Evolutionary conservation across 306 rosid species (phyloP).

Genomic region (Dryas octopetala): DNA sequence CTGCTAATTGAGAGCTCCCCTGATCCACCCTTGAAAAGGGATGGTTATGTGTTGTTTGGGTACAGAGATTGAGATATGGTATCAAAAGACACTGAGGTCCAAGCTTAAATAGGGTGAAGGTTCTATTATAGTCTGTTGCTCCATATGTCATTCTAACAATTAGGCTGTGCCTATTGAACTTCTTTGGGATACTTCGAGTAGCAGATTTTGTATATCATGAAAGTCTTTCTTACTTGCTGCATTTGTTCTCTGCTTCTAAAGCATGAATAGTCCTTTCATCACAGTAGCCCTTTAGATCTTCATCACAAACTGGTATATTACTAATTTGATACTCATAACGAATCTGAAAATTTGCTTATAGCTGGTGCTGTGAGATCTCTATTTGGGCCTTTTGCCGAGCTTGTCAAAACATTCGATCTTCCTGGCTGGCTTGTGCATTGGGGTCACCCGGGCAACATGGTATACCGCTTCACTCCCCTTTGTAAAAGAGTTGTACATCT

Average conservation of each 20-base stretch:
- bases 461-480: constrained; percentile 7
- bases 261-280: not conserved
- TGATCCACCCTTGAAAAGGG: too few relatives aligned
- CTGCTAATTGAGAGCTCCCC: not conserved
- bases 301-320: not conserved
- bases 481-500: not conserved
- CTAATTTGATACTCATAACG: not conserved
- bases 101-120: not conserved
- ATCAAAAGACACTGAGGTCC: too few relatives aligned
- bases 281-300: not conserved
- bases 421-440: constrained; percentile 93
- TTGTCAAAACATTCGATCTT: constrained; percentile 61
- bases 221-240: not conserved
- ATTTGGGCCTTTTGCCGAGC: constrained; percentile 74
- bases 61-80: too few relatives aligned
- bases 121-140: too few relatives aligned
- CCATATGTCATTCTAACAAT: not conserved
- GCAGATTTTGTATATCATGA: not conserved
- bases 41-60: too few relatives aligned
- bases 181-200: not conserved
- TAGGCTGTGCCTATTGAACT: not conserved
- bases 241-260: not conserved
- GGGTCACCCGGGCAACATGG: constrained; percentile 98
- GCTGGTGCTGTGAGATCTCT: constrained; percentile 56
- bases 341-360: constrained; percentile 28